Percentiles rank a stretch among this genome's conserved stretches.
Evolutionary conservation across 345 rosid genomes (phyloP).

Genomic region (Ailanthus altissimus): DNA sequence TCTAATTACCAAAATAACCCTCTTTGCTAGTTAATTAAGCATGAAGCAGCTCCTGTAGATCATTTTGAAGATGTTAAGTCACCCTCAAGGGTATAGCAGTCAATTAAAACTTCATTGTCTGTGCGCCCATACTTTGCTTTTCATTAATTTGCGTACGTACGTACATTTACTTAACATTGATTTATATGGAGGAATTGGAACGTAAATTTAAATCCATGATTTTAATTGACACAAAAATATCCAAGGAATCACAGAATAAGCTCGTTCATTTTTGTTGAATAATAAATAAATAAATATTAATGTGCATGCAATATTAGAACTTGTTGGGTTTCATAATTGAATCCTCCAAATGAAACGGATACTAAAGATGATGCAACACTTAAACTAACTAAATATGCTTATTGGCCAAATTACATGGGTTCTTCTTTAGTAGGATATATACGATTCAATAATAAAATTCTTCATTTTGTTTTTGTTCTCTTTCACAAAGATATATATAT

Average conservation of each 20-base stretch:
- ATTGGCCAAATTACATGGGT: neutral
- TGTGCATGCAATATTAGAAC: neutral
- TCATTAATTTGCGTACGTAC: neutral
- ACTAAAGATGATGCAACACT: neutral
- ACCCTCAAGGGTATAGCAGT: slow-evolving; percentile 25
- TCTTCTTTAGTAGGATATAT: neutral
- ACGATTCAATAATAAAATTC: neutral
- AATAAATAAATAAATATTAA: too few species aligned
- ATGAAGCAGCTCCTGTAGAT: slow-evolving; percentile 15
- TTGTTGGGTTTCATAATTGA: neutral
- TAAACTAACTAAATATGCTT: neutral
- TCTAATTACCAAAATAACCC: slow-evolving; percentile 16
- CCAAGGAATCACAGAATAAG: too few species aligned
- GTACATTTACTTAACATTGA: neutral
- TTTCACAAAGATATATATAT: too few species aligned
- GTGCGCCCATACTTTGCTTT: slow-evolving; percentile 1
- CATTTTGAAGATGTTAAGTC: slow-evolving; percentile 25
- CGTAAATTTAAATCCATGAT: too few species aligned
- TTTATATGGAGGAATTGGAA: neutral
- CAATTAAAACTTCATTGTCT: slow-evolving; percentile 1
- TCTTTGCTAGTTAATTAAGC: neutral
- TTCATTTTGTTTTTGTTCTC: neutral
- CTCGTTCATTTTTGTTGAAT: neutral
- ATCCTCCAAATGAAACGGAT: neutral
- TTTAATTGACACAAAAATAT: too few species aligned